Conservation (phyloP, 768 basidiomycete genomes). For the Cyathus striatus region DNA sequence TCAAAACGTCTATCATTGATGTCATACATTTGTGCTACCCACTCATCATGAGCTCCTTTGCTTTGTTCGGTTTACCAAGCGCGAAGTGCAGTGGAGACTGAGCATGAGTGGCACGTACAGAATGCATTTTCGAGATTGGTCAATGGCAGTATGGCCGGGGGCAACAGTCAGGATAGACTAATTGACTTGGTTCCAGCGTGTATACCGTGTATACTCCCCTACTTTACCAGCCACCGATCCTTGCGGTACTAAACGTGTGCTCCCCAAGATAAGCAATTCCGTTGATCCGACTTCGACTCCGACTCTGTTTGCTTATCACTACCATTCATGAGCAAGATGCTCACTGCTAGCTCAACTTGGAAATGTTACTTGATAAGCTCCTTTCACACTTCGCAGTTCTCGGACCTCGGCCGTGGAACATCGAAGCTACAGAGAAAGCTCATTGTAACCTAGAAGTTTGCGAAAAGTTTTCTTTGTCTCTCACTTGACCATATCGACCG, state of each 20-base stretch:
- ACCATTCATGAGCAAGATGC: background rate
- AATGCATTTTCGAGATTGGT: constrained; percentile 6
- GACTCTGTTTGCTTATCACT: background rate
- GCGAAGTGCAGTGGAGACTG: constrained; percentile 6
- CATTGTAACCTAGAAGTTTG: too few species aligned
- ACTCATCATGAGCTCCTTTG: background rate
- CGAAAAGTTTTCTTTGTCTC: too few species aligned
- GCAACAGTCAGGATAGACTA: constrained; percentile 1
- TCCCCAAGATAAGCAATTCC: background rate
- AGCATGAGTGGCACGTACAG: constrained; percentile 4
- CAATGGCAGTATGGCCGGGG: constrained; percentile 5
- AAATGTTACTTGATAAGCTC: background rate
- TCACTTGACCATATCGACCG: too few species aligned
- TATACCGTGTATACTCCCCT: background rate
- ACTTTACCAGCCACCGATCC: constrained; percentile 2
- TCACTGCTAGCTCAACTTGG: background rate
- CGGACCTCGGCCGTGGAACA: background rate
- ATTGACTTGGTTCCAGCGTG: background rate
- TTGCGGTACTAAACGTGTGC: constrained; percentile 2
- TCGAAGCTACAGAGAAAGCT: too few species aligned
- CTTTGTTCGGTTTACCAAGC: background rate
- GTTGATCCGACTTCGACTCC: background rate
- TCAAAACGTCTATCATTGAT: background rate
- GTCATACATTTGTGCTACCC: background rate
- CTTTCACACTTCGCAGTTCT: background rate